Base-by-base conservation (phyloP, 805 yeast species). In the Tetrapisispora arboricola region DNA sequence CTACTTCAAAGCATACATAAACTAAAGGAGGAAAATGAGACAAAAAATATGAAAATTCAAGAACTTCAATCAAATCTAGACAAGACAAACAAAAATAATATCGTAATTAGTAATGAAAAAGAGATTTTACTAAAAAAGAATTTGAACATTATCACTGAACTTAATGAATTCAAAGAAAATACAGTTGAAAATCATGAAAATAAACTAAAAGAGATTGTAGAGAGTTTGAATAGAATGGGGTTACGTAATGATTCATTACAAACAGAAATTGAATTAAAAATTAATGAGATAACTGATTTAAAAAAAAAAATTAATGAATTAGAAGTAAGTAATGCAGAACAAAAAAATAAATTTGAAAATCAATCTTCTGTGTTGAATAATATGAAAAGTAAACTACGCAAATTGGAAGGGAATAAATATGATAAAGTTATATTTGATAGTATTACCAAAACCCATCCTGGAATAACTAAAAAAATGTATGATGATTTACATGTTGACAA, bases 361-460 rank as follows among this genome's bases (percentile, higher is more conserved):
- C 40, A 38, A 25, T 15, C 24, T 3, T 24, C 22, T 6, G 16
- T 31, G 9, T 13, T 32, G 5, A 31, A 24, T 19, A 29, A 17
- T 13, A 32, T 39, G 25, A 39, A 40, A 30, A 34, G 28, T 34
- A 34, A 22, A 16, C 17, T 34, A 17, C 20, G 37, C 6, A 44
- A 39, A 30, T 33, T 41, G 16, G 43, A 41, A 37, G 67, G 67
- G 1, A 48, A 56, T 26, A 18, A 41, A 1, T 32, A 47, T 2
- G 49, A 49, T n/a, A 50, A 48, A 6, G 52, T 61, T 1, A 46
- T 57, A 36, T 40, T 20, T 35, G 43, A 40, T n/a, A 40, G 11
- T n/a, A 24, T 24, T 8, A 34, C 44, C 12, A 47, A 45, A 30
- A 44, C 51, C 21, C 53, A 50, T 21, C 60, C 64, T 9, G 59